phyloP scores from a whole-genome alignment of 441 rosid genomes.

The Populus hybrid region DNA sequence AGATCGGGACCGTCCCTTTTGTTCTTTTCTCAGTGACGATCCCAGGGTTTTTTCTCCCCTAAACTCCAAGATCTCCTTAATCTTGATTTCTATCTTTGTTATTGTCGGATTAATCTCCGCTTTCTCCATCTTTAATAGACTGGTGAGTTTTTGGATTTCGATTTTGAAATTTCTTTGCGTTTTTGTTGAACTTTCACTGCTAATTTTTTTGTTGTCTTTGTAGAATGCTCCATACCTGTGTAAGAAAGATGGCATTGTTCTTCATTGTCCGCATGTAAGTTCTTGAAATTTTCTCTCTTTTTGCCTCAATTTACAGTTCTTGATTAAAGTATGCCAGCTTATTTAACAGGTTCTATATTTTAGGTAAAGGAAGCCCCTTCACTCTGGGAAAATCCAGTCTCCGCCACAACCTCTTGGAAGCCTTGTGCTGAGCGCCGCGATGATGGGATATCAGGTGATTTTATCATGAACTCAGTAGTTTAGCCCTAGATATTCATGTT shows the following conservation, averaged over 20 bases:
- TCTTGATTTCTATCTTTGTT: constrained; percentile 43
- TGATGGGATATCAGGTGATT: constrained; percentile 76
- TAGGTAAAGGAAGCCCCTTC: constrained; percentile 42
- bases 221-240: constrained; percentile 91
- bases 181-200: background rate
- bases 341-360: too few relatives aligned
- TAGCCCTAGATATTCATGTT: too few relatives aligned
- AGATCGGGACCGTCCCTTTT: constrained; percentile 84
- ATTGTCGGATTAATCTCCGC: constrained; percentile 64
- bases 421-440: constrained; percentile 89
- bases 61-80: constrained; percentile 50
- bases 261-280: constrained; percentile 89
- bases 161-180: background rate
- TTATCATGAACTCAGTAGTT: background rate
- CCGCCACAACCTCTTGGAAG: constrained; percentile 98
- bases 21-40: constrained; percentile 70
- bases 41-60: constrained; percentile 57
- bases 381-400: constrained; percentile 92
- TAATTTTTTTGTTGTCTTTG: constrained; percentile 6
- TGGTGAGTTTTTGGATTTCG: constrained; percentile 44
- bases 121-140: constrained; percentile 56
- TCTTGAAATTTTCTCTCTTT: constrained; percentile 4
- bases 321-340: background rate
- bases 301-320: constrained; percentile 6
- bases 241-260: constrained; percentile 93